Percentiles rank a stretch among this genome's conserved stretches.
Conservation (phyloP, 179 eudicot genomes). For the Sideroxylon spinosum region DNA sequence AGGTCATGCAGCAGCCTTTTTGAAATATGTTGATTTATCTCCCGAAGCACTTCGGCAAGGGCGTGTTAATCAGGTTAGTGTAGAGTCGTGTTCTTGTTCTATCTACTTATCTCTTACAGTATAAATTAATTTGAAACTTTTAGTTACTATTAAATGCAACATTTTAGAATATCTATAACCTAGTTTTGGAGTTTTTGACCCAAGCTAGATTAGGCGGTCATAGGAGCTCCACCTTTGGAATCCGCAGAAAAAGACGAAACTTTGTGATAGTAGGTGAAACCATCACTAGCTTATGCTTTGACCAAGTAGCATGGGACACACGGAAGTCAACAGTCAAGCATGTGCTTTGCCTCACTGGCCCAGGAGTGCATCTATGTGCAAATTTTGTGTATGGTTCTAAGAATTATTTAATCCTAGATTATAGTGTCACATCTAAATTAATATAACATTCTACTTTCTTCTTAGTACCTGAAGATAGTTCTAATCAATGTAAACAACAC, state of each 20-base stretch:
- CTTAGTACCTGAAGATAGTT: neutral
- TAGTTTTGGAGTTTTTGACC: too few species aligned
- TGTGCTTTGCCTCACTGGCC: neutral
- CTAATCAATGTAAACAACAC: neutral
- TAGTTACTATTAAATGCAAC: neutral
- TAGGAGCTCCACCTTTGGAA: too few species aligned
- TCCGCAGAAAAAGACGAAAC: too few species aligned
- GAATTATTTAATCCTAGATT: neutral
- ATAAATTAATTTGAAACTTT: neutral
- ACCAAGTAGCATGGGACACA: too few species aligned
- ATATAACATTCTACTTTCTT: neutral
- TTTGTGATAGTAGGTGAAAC: too few species aligned
- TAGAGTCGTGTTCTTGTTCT: neutral
- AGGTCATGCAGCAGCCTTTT: constrained; percentile 83
- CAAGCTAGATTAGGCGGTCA: too few species aligned
- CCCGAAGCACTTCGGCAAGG: constrained; percentile 60
- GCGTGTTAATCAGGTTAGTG: constrained; percentile 59
- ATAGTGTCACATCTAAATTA: neutral
- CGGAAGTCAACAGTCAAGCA: neutral
- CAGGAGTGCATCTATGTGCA: neutral
- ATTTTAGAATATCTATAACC: neutral
- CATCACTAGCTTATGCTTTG: too few species aligned
- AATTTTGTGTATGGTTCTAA: neutral
- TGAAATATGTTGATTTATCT: constrained; percentile 47
- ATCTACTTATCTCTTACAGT: neutral